Conservation (phyloP, 306 rosid species). For the Macrotyloma uniflorum region DNA sequence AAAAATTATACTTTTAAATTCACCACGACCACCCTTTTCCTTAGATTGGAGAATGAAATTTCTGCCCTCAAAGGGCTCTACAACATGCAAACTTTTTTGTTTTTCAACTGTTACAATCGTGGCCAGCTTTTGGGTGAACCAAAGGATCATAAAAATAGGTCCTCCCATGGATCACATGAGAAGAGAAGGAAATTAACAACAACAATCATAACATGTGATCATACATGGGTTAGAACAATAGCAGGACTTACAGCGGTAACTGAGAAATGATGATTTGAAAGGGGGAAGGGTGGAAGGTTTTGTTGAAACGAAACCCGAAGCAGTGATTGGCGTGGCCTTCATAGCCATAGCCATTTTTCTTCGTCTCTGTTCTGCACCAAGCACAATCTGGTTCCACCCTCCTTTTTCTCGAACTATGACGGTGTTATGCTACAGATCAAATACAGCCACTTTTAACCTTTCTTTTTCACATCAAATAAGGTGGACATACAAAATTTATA, state of each 20-base stretch:
- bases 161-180: background rate
- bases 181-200: background rate
- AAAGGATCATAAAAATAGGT: conserved; percentile 15
- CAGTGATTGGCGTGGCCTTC: conserved; percentile 12
- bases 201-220: background rate
- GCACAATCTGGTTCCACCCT: background rate
- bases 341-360: background rate
- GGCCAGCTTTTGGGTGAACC: background rate
- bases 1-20: background rate
- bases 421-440: background rate
- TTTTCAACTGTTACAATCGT: background rate
- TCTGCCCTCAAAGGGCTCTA: background rate
- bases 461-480: too few relatives aligned
- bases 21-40: background rate
- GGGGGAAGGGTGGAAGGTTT: conserved; percentile 9
- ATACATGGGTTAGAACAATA: background rate
- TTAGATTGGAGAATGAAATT: background rate
- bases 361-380: conserved; percentile 8
- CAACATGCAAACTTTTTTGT: background rate
- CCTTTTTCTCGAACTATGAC: background rate
- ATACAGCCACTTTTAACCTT: background rate
- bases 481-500: too few relatives aligned
- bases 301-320: background rate
- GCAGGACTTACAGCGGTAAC: conserved; percentile 3
- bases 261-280: conserved; percentile 30